Evolutionary conservation across 768 basidiomycete genomes (phyloP), one percentile per base, ranked within the genome.

Genomic region (Lactarius hatsudake): DNA sequence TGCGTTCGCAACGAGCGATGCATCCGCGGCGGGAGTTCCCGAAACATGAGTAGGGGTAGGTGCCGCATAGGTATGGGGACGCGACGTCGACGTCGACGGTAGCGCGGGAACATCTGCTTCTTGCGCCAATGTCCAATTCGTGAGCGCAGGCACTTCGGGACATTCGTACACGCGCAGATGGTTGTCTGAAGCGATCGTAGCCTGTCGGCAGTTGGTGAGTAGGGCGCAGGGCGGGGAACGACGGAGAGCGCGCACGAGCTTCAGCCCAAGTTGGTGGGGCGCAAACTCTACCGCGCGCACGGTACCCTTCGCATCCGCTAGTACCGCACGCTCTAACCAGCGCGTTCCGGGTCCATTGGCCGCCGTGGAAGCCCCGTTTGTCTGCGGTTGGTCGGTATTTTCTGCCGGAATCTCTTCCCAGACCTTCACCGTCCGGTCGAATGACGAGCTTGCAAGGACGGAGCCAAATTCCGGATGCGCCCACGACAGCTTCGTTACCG

Each of bases 391-490:
- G 40, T 76, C 76, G 17, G 69, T 56, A 32, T 71, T 73, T 23
- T 74, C 66, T 56, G 76, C 75, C 13, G 75, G 70, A 0, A 78
- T 79, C 76, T 91, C 86, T 74, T 96, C 93, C 94, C 94, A 98
- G 18, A 99, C 84, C 76, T 96, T 93, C 63, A 95, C 91, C 0
- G 91, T 91, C 30, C 96, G 84, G 77, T 98, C 96, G 72, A 95
- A 94, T 2, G 91, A 94, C 5, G 87, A 86, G 4, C 91, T 93
- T 0, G 94, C 94, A 63, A 98, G 81, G 61, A 97, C 85, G 1
- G 87, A 85, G 5, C 94, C 96, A 66, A 94, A 95, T 76, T 95
- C 89, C 5, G 96, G 94, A 74, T 96, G 94, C 1, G 94, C 94
- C 92, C 94, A 98, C 61, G 85, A 85, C 17, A 97, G 72, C 75